A percentile compares a stretch with the other conserved stretches of the same genome.
These are phyloP conservation scores for Pichia phayaonensis DNA, from an alignment of 805 yeast species.

Conservation along the genomic window DNA sequence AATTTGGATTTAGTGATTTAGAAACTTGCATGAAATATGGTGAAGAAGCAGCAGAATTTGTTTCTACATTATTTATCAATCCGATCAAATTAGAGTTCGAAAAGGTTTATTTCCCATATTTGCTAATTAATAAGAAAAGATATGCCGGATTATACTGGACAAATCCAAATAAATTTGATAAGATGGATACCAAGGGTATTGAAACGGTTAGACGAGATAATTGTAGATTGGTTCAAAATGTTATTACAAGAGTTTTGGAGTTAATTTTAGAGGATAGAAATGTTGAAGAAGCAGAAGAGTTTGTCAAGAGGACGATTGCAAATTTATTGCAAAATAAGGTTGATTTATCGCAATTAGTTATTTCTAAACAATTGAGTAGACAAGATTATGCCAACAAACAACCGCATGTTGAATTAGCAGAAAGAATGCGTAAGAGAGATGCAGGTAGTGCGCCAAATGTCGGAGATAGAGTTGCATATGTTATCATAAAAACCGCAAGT, in stretches of 20 bases:
- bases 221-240: slow-evolving; percentile 89
- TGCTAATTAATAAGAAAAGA: slow-evolving; percentile 89
- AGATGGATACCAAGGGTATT: slow-evolving; percentile 97
- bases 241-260: slow-evolving; percentile 84
- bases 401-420: slow-evolving; percentile 95
- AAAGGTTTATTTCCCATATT: slow-evolving; percentile 90
- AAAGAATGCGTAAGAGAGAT: slow-evolving; percentile 92
- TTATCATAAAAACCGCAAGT: slow-evolving; percentile 66
- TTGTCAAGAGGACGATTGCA: slow-evolving; percentile 81
- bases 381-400: slow-evolving; percentile 94
- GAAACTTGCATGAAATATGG: slow-evolving; percentile 86
- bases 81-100: slow-evolving; percentile 96
- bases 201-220: slow-evolving; percentile 98
- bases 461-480: slow-evolving; percentile 98
- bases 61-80: slow-evolving; percentile 66
- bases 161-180: slow-evolving; percentile 80
- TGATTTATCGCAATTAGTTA: slow-evolving; percentile 88
- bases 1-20: slow-evolving; percentile 78
- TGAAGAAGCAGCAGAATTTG: slow-evolving; percentile 86
- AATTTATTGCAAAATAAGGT: slow-evolving; percentile 85
- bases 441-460: slow-evolving; percentile 95
- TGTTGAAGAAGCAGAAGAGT: slow-evolving; percentile 75
- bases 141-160: slow-evolving; percentile 99
- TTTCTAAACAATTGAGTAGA: slow-evolving; percentile 83
- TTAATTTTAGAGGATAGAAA: slow-evolving; percentile 81